Conservation (phyloP, 352 stramenopile species). For the Phytophthora boehmeriae region DNA sequence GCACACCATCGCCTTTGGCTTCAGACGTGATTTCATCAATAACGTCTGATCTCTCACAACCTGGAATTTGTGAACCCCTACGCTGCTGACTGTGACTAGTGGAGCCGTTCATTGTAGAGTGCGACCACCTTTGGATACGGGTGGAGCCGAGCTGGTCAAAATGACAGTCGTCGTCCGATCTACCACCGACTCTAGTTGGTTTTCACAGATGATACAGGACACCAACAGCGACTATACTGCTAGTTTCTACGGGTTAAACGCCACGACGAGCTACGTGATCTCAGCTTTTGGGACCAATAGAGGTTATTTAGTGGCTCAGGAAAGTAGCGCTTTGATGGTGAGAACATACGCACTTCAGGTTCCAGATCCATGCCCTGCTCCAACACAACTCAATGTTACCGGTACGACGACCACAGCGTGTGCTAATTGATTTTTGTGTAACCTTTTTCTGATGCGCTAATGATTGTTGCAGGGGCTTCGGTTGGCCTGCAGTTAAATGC, state of each 20-base stretch:
- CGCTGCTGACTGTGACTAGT: constrained; percentile 13
- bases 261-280: constrained; percentile 41
- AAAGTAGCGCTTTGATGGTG: constrained; percentile 23
- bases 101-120: constrained; percentile 24
- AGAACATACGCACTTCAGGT: constrained; percentile 33
- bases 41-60: constrained; percentile 30
- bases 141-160: constrained; percentile 32
- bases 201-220: constrained; percentile 12
- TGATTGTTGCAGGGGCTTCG: constrained; percentile 41
- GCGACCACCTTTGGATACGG: constrained; percentile 39
- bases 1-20: constrained; percentile 11
- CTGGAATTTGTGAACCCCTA: constrained; percentile 14
- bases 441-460: too few species aligned
- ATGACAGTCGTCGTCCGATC: constrained; percentile 34
- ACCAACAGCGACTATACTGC: constrained; percentile 4
- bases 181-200: constrained; percentile 7
- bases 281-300: constrained; percentile 37
- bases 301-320: constrained; percentile 10
- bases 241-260: constrained; percentile 43
- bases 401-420: constrained; percentile 25
- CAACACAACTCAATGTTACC: constrained; percentile 44
- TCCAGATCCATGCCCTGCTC: constrained; percentile 45
- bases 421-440: neutral
- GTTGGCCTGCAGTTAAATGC: constrained; percentile 43
- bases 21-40: constrained; percentile 35